These are phyloP conservation scores for Colletotrichum simmondsii DNA, from an alignment of 2,329 filamentous ascomycete genomes.

Conservation along the genomic window DNA sequence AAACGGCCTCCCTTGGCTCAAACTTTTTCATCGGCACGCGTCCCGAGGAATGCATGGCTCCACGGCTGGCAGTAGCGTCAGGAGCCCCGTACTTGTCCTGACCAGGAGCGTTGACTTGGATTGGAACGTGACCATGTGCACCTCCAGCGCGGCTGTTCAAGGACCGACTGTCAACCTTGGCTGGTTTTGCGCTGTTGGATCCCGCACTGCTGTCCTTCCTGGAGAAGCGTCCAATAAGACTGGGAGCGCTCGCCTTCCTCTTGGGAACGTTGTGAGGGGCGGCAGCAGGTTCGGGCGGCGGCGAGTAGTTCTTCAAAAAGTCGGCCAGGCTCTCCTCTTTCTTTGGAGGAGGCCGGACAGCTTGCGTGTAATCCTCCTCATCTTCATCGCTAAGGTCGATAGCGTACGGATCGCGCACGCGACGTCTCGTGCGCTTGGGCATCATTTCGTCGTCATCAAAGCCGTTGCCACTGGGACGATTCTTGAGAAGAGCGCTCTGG, in stretches of 20 bases:
- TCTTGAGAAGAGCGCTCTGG: conserved; percentile 73
- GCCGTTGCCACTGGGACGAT: conserved; percentile 47
- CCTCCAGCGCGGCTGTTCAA: conserved; percentile 52
- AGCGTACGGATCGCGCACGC: conserved; percentile 91
- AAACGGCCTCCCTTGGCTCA: conserved; percentile 64
- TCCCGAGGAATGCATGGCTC: conserved; percentile 40
- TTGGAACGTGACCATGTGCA: conserved; percentile 60
- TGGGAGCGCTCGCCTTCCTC: conserved; percentile 73
- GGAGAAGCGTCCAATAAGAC: conserved; percentile 69
- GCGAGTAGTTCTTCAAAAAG: conserved; percentile 77
- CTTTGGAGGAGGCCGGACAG: conserved; percentile 50
- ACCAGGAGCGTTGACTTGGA: conserved; percentile 62
- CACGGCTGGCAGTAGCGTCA: conserved; percentile 37
- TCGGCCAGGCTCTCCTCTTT: conserved; percentile 78
- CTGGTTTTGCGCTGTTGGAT: conserved; percentile 39
- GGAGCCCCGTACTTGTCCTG: conserved; percentile 54
- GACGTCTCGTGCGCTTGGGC: conserved; percentile 79
- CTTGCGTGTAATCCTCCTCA: conserved; percentile 61
- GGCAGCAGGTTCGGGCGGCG: conserved; percentile 63
- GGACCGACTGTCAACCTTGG: conserved; percentile 47
- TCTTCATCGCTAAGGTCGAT: conserved; percentile 84
- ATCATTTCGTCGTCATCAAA: conserved; percentile 65
- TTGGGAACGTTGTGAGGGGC: conserved; percentile 55
- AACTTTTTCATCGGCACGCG: conserved; percentile 68
- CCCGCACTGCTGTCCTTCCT: conserved; percentile 47